Base-by-base conservation (phyloP, 805 yeast species). In the Hanseniaspora pseudoguilliermondii region DNA sequence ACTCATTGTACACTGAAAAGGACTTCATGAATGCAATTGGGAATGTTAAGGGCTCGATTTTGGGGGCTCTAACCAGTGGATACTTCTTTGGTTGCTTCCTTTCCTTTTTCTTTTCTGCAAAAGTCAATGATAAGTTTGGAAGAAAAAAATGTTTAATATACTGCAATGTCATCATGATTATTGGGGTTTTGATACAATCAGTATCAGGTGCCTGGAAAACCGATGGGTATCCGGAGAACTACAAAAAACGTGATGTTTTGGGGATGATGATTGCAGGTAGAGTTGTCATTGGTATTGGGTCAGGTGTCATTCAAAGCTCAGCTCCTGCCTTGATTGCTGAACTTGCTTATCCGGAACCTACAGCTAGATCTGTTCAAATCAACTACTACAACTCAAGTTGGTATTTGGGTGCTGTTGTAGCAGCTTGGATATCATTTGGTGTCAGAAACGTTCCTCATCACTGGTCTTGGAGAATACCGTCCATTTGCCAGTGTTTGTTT, bases 391-490 rank as follows among this genome's bases (percentile, higher is more conserved):
- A 78, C 63, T 71, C 74, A 20, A 72, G 74, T 59, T 76, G 79
- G 80, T 76, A 75, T 60, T 61, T 76, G 43, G 82, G 82, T 47
- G 78, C 80, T 15, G 62, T 76, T 54, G 62, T 77, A 46, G 77
- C 81, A 5, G 76, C 79, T 36, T 74, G 78, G 76, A 71, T 73
- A 49, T 70, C 79, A 2, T 76, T 69, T 59, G 81, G 80, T 62
- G 69, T 78, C n/a, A 65, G 66, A 59, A 59, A 60, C 55, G 32
- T 63, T 43, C 57, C 55, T 35, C 47, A 61, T 47, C 62, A 67
- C 39, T 73, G 73, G 71, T 67, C 73, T 27, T 79, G 83, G 82
- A 75, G 79, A 66, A 68, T 79, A 52, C 83, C 83, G 38, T 71
- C 79, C 15, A 71, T 71, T 54, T 58, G 79, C 41, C 83, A 79